Percentiles rank a stretch among this genome's conserved stretches.
Conservation (phyloP, 805 yeast genomes). For the Myxozyma melibiosi region DNA sequence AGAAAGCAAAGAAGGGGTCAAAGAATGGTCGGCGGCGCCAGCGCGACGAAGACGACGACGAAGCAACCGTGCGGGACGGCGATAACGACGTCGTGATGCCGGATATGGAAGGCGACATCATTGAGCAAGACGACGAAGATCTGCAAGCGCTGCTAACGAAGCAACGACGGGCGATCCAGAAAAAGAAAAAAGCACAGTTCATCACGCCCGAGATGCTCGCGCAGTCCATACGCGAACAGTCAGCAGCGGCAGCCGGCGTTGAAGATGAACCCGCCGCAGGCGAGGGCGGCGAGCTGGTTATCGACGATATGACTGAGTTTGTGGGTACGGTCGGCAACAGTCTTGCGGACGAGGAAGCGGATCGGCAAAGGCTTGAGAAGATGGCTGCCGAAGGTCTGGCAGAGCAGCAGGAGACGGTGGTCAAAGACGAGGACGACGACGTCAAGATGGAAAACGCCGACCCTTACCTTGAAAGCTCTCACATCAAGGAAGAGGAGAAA, state of each 20-base stretch:
- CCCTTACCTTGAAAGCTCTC: constrained; percentile 22
- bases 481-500: constrained; percentile 26
- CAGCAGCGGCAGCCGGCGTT: constrained; percentile 34
- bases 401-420: not conserved
- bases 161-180: constrained; percentile 41
- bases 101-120: constrained; percentile 37
- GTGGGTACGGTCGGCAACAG: constrained; percentile 32
- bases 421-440: constrained; percentile 11
- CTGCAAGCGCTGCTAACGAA: constrained; percentile 41
- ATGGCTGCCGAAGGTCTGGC: constrained; percentile 10
- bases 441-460: constrained; percentile 18
- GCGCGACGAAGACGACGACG: constrained; percentile 41
- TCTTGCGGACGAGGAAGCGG: constrained; percentile 15
- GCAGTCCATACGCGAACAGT: constrained; percentile 38
- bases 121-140: constrained; percentile 44
- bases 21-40: constrained; percentile 45
- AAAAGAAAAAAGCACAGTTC: constrained; percentile 27
- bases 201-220: constrained; percentile 36
- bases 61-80: not conserved
- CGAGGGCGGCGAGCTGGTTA: constrained; percentile 39
- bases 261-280: constrained; percentile 23
- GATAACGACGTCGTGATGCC: constrained; percentile 35
- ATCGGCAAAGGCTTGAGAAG: constrained; percentile 12
- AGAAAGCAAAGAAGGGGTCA: constrained; percentile 46
- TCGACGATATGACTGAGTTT: constrained; percentile 50